phyloP scores from a whole-genome alignment of 768 basidiomycete species.

The Botryobasidium botryosum region DNA sequence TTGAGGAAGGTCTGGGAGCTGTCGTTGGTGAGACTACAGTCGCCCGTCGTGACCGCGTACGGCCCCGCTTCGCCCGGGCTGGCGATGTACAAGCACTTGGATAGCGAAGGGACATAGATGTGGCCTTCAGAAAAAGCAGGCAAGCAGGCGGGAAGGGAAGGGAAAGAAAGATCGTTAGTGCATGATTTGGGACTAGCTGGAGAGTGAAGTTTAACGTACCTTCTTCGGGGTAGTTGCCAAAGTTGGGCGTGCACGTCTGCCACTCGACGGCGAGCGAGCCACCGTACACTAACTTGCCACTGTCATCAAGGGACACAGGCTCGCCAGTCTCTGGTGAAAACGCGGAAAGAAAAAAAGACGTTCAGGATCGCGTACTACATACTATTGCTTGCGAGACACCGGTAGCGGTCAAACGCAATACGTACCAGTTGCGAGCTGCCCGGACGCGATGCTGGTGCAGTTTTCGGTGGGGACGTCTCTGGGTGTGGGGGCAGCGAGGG shows the following conservation, averaged over 20 bases:
- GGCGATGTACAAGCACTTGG: background rate
- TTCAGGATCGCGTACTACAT: too few relatives aligned
- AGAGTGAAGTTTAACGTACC: background rate
- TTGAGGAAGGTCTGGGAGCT: background rate
- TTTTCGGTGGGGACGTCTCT: background rate
- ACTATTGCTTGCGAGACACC: too few relatives aligned
- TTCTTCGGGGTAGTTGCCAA: conserved; percentile 1
- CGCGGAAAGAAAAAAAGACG: too few relatives aligned
- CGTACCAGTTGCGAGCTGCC: background rate
- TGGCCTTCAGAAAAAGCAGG: background rate
- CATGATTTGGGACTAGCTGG: too few relatives aligned
- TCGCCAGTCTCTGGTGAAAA: too few relatives aligned
- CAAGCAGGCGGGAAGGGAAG: background rate
- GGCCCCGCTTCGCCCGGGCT: background rate
- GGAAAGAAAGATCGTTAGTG: background rate
- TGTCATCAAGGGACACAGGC: too few relatives aligned
- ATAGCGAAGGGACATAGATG: background rate
- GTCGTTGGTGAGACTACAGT: background rate
- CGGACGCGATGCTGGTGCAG: conserved; percentile 1
- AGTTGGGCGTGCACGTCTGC: conserved; percentile 1
- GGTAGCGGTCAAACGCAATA: too few relatives aligned
- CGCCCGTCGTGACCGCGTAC: background rate
- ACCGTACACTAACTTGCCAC: background rate
- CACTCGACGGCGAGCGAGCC: background rate
- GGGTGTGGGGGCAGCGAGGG: background rate